phyloP scores from a whole-genome alignment of 371 early-diverging fungal species.

The Paramicrosporidium saccamoebae region DNA sequence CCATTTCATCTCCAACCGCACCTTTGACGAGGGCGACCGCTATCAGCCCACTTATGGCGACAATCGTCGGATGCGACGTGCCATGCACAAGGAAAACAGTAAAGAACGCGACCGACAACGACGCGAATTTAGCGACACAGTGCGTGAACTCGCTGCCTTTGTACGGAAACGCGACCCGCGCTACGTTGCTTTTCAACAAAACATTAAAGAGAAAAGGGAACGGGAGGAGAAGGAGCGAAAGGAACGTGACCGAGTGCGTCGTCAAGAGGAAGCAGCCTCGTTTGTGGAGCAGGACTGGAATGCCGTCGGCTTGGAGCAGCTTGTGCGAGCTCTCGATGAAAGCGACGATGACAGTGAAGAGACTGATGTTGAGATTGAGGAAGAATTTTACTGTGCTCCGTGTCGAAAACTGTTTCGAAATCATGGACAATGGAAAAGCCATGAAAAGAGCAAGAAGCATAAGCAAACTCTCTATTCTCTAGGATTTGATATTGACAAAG shows the following conservation, averaged over 20 bases:
- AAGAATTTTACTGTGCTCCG: slow-evolving; percentile 33
- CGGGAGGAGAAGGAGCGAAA: slow-evolving; percentile 12
- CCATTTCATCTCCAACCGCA: slow-evolving; percentile 31
- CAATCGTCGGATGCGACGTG: slow-evolving; percentile 33
- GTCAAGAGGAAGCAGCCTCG: slow-evolving; percentile 10
- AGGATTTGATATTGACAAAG: slow-evolving; percentile 23
- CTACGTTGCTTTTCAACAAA: slow-evolving; percentile 13
- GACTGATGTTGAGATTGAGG: slow-evolving; percentile 5
- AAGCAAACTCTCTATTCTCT: slow-evolving; percentile 19
- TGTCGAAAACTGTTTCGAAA: slow-evolving; percentile 41
- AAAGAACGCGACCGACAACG: slow-evolving; percentile 43
- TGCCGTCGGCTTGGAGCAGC: slow-evolving; percentile 7
- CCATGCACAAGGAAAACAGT: slow-evolving; percentile 72
- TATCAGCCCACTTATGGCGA: slow-evolving; percentile 37
- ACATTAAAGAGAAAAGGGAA: slow-evolving; percentile 14
- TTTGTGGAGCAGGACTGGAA: slow-evolving; percentile 25
- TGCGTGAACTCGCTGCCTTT: slow-evolving; percentile 14
- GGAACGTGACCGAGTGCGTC: too few relatives aligned
- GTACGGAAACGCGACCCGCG: slow-evolving; percentile 45
- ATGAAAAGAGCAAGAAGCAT: slow-evolving; percentile 40
- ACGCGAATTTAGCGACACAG: slow-evolving; percentile 48
- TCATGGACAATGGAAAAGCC: slow-evolving; percentile 28
- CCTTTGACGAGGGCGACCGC: slow-evolving; percentile 66
- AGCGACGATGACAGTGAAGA: slow-evolving; percentile 9
- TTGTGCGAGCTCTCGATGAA: slow-evolving; percentile 4